A percentile compares a stretch with the other conserved stretches of the same genome.
Evolutionary conservation across 345 rosid species (phyloP).

Genomic region (Theobroma cacao): DNA sequence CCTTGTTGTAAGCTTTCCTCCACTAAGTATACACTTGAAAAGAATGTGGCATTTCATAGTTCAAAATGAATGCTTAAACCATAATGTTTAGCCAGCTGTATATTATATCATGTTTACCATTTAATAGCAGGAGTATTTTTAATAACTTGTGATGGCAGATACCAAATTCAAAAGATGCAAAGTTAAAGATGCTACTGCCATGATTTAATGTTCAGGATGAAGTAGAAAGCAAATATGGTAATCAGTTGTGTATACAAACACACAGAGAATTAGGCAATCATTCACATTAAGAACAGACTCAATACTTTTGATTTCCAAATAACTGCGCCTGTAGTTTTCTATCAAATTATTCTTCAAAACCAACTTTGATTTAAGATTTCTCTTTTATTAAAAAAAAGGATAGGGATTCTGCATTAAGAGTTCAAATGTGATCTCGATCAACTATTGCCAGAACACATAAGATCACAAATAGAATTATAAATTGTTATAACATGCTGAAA

Average conservation of each 20-base stretch:
- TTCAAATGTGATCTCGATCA: not conserved
- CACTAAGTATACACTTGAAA: not conserved
- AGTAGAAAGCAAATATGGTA: not conserved
- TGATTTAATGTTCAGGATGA: too few relatives aligned
- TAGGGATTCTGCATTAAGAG: not conserved
- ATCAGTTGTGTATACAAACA: not conserved
- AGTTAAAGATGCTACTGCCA: not conserved
- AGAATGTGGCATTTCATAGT: not conserved
- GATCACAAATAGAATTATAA: not conserved
- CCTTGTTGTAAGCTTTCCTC: not conserved
- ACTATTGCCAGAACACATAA: not conserved
- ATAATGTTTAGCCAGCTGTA: not conserved
- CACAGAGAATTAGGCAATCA: not conserved
- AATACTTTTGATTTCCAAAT: not conserved
- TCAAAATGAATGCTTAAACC: not conserved
- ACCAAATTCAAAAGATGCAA: not conserved
- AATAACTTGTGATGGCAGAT: not conserved
- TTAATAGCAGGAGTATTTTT: not conserved
- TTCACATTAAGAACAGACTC: not conserved
- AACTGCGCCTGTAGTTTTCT: not conserved
- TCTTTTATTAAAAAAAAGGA: not conserved
- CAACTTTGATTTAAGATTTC: not conserved
- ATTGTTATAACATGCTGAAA: not conserved
- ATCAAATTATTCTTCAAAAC: not conserved
- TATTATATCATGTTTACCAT: not conserved